phyloP scores from a whole-genome alignment of 2,329 filamentous ascomycete genomes.

The Diaporthe citrichinensis region DNA sequence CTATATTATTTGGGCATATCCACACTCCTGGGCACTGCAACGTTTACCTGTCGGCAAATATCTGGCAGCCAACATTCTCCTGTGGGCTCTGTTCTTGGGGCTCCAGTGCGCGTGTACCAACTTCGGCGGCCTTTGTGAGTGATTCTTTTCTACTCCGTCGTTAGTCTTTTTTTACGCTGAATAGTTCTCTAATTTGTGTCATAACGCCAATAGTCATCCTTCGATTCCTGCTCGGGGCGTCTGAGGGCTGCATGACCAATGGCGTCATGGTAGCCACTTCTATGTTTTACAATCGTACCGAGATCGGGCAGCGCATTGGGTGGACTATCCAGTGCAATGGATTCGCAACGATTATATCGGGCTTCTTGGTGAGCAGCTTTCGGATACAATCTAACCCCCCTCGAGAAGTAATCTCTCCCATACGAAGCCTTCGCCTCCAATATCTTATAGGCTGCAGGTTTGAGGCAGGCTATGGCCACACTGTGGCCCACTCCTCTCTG shows the following conservation, averaged over 20 bases:
- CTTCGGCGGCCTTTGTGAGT: slow-evolving; percentile 22
- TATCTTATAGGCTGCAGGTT: no score
- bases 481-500: no score
- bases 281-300: slow-evolving; percentile 28
- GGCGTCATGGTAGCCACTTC: slow-evolving; percentile 7
- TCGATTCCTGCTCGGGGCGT: not conserved
- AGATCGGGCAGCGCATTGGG: slow-evolving; percentile 23
- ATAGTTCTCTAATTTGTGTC: not conserved
- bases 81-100: slow-evolving; percentile 4
- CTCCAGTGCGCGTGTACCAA: slow-evolving; percentile 8
- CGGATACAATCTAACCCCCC: no score
- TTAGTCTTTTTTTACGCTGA: accelerated
- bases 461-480: no score
- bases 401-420: no score
- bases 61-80: slow-evolving; percentile 5
- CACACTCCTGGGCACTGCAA: not conserved
- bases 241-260: slow-evolving; percentile 29
- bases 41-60: slow-evolving; percentile 9
- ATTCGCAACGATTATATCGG: not conserved
- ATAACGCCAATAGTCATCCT: not conserved
- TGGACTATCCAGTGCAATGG: slow-evolving; percentile 23
- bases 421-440: no score
- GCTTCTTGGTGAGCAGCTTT: no score
- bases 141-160: no score
- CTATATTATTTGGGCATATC: not conserved